Percentiles rank a stretch among this genome's conserved stretches.
These are phyloP conservation scores for Diaporthe citri DNA, from an alignment of 2,329 filamentous ascomycete species.

Conservation along the genomic window DNA sequence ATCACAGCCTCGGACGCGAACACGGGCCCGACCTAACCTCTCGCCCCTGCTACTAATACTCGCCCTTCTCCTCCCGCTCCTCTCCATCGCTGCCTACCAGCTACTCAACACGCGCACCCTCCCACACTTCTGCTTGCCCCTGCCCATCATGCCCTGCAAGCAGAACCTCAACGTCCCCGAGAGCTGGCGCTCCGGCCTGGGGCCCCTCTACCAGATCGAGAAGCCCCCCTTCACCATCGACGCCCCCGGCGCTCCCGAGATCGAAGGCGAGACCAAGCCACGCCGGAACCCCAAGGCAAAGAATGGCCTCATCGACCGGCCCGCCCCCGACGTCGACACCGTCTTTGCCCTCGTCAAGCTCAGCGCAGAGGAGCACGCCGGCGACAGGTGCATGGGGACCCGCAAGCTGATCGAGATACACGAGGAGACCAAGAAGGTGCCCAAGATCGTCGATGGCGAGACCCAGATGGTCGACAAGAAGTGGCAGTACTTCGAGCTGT, in stretches of 20 bases:
- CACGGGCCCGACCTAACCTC: not conserved
- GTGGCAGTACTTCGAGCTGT: slow-evolving; percentile 91
- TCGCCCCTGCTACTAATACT: slow-evolving; percentile 26
- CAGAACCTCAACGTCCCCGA: slow-evolving; percentile 40
- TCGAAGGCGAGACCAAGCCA: slow-evolving; percentile 86
- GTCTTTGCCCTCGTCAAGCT: slow-evolving; percentile 83
- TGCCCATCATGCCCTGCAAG: slow-evolving; percentile 52
- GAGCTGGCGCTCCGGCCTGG: slow-evolving; percentile 51
- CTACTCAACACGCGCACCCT: not conserved
- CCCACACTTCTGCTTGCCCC: not conserved
- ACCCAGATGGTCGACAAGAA: slow-evolving; percentile 87
- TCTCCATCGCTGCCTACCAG: slow-evolving; percentile 16
- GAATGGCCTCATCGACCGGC: slow-evolving; percentile 75
- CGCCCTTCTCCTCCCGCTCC: slow-evolving; percentile 28
- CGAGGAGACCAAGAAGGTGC: slow-evolving; percentile 87
- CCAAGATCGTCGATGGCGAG: slow-evolving; percentile 87
- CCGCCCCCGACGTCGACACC: slow-evolving; percentile 78
- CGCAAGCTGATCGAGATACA: slow-evolving; percentile 83
- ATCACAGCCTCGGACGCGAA: not conserved
- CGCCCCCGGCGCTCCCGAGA: slow-evolving; percentile 73
- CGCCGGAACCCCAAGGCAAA: slow-evolving; percentile 80
- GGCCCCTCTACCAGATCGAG: slow-evolving; percentile 71
- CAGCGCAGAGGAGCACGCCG: slow-evolving; percentile 72
- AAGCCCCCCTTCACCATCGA: slow-evolving; percentile 83
- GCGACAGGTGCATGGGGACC: slow-evolving; percentile 75